Percentiles rank a stretch among this genome's conserved stretches.
Conservation (phyloP, 108 stramenopile species). For the Ochromonas danica region DNA sequence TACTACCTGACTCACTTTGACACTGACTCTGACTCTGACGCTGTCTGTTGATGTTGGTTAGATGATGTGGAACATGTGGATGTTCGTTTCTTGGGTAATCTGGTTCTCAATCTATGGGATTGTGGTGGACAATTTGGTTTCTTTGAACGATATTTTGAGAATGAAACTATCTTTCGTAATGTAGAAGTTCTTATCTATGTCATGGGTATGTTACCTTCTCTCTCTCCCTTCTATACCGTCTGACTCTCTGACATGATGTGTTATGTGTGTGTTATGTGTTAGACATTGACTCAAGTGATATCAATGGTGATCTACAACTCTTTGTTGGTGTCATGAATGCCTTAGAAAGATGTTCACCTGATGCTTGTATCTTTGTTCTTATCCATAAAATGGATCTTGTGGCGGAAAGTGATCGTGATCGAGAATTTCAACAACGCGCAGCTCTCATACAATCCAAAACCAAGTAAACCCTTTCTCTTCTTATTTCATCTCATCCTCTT, state of each 20-base stretch:
- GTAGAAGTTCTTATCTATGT: constrained; percentile 98
- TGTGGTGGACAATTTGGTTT: constrained; percentile 96
- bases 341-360: constrained; percentile 88
- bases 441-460: constrained; percentile 61
- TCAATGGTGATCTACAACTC: constrained; percentile 45
- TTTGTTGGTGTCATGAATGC: constrained; percentile 70
- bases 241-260: constrained; percentile 48
- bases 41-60: too few relatives aligned
- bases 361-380: constrained; percentile 90
- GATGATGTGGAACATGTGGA: constrained; percentile 95
- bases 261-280: too few relatives aligned
- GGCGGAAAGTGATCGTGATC: constrained; percentile 72
- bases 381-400: constrained; percentile 99
- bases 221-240: constrained; percentile 68
- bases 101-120: constrained; percentile 98
- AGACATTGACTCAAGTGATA: constrained; percentile 82
- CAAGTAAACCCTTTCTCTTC: not conserved
- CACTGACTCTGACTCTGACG: too few relatives aligned
- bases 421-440: constrained; percentile 76
- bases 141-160: constrained; percentile 95
- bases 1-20: too few relatives aligned
- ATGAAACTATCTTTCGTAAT: constrained; percentile 92
- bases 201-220: constrained; percentile 91
- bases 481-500: not conserved
- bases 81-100: constrained; percentile 94